Evolutionary conservation across 306 rosid genomes (phyloP).

Genomic region (Citrullus mucosospermus): DNA sequence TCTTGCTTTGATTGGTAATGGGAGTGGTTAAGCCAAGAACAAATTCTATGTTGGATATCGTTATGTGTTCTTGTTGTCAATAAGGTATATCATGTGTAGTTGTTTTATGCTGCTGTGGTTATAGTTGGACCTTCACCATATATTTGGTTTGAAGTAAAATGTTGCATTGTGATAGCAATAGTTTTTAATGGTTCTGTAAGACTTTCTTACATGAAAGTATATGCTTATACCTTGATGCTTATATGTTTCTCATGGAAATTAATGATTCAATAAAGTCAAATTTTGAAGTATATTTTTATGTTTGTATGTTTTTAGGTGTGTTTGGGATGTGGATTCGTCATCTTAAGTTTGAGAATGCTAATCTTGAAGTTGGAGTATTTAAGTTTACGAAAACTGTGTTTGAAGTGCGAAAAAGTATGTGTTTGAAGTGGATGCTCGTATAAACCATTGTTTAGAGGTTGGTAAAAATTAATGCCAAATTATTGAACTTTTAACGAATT

Average conservation of each 20-base stretch:
- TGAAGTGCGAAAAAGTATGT: too few species aligned
- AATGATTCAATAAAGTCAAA: neutral
- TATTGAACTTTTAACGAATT: too few species aligned
- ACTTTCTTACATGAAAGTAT: neutral
- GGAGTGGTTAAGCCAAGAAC: neutral
- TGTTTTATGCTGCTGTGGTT: neutral
- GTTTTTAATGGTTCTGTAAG: neutral
- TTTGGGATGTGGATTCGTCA: neutral
- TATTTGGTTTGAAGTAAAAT: neutral
- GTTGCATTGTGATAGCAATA: neutral
- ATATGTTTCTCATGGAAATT: neutral
- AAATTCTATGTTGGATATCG: neutral
- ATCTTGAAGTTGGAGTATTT: neutral
- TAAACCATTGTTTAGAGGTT: too few species aligned
- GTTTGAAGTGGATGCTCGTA: too few species aligned
- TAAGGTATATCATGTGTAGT: neutral
- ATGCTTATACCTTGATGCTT: neutral
- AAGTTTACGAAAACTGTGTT: neutral
- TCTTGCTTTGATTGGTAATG: constrained; percentile 15
- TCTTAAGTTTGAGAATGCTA: too few species aligned
- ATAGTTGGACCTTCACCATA: neutral
- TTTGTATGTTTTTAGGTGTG: neutral
- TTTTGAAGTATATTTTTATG: neutral
- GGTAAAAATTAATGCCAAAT: too few species aligned
- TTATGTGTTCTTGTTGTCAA: neutral